Base-by-base conservation (phyloP, 441 rosid genomes). In the Jatropha multifida region DNA sequence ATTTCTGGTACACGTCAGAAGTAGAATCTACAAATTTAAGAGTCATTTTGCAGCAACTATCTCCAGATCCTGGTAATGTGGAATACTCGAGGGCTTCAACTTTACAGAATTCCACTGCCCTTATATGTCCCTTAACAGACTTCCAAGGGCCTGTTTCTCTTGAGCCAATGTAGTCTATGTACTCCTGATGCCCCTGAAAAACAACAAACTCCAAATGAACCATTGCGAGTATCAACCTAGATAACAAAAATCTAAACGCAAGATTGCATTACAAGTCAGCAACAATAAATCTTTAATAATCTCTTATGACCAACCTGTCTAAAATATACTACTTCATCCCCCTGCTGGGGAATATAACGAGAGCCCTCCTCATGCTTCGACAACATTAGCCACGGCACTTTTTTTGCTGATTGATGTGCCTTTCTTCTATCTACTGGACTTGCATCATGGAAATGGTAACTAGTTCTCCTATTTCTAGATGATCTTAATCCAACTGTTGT, bases 121-220 rank as follows among this genome's bases (percentile, higher is more conserved):
- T 89, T 74, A 97, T 78, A 76, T 82, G 83, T 49, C 87, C 96
- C 80, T 88, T 90, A 5, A 87, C 23, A 51, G 84, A 78, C 75
- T 78, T 82, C 98, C 98, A 94, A 75, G 97, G 98, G 37, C 86
- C 95, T 59, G 75, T 76, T 78, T 92, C 98, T 75, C 77, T 89
- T 72, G 80, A 74, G 79, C 79, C 62, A 74, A 82, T 84, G 72
- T 76, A 65, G 18, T 76, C 81, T 51, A 89, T 78, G 82, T 89
- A 97, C 77, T 94, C 98, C 78, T 94, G 88, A 84, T 97, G 98
- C 68, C 99, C 99, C 99, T 97, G 95, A 75, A 83, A 86, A 66
- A 80, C 49, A 65, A 2, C 27, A 71, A 82, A 72, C 41, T 44
- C 46, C 61, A 78, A 26, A 65, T 72, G 20, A 68, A 72, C 23